Evolutionary conservation across 2,329 filamentous ascomycete genomes (phyloP).

Genomic region (Penicillium sp.): DNA sequence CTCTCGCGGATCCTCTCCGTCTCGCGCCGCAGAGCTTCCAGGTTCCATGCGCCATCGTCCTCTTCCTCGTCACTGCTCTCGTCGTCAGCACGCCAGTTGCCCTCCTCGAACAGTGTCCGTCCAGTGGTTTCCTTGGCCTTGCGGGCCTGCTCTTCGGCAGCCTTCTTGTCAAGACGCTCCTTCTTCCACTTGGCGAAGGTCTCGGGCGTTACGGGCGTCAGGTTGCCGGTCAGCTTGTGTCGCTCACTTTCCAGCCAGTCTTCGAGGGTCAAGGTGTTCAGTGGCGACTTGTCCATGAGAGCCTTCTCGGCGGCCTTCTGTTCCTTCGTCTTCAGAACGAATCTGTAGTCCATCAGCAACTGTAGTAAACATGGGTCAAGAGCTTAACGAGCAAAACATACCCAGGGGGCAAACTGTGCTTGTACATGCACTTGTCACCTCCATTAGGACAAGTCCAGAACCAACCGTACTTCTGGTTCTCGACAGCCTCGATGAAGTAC

Average conservation of each 20-base stretch:
- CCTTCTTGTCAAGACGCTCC: slow-evolving; percentile 87
- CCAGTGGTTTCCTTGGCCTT: slow-evolving; percentile 93
- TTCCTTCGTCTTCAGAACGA: slow-evolving; percentile 95
- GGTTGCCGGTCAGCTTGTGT: slow-evolving; percentile 81
- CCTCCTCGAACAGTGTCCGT: slow-evolving; percentile 89
- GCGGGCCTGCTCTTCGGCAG: slow-evolving; percentile 79
- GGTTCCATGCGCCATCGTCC: slow-evolving; percentile 61
- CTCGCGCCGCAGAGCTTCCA: slow-evolving; percentile 72
- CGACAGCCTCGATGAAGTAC: slow-evolving; percentile 91
- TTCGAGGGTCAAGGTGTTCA: slow-evolving; percentile 89
- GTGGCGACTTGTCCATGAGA: slow-evolving; percentile 84
- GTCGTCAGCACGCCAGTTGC: slow-evolving; percentile 76
- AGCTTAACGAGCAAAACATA: no score
- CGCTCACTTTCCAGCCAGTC: slow-evolving; percentile 95
- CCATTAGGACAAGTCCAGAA: slow-evolving; percentile 98
- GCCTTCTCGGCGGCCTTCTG: slow-evolving; percentile 93
- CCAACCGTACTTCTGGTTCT: slow-evolving; percentile 98
- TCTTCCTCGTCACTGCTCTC: slow-evolving; percentile 51
- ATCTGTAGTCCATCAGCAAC: no score
- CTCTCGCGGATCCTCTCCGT: slow-evolving; percentile 65
- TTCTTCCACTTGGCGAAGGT: slow-evolving; percentile 96
- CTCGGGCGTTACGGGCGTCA: slow-evolving; percentile 93
- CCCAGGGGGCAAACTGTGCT: slow-evolving; percentile 88
- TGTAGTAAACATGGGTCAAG: no score
- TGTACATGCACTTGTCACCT: slow-evolving; percentile 97